These are phyloP conservation scores for Megacollybia platyphylla DNA, from an alignment of 1,284 basidiomycete species.

Conservation along the genomic window DNA sequence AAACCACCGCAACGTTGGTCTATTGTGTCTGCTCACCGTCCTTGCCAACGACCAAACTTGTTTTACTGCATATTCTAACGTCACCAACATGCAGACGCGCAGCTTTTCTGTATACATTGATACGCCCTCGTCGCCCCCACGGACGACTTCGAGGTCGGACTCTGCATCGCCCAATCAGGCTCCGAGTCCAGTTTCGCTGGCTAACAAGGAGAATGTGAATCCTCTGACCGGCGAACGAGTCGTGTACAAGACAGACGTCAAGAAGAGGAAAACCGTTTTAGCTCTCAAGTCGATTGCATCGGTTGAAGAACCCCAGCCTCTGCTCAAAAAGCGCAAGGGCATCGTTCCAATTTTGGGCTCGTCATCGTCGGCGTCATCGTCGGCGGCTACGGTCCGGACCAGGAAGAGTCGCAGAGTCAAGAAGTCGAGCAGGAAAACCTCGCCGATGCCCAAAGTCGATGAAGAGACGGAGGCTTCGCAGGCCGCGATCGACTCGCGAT, in stretches of 20 bases:
- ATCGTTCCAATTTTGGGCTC: background rate
- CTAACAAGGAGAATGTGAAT: conserved; percentile 68
- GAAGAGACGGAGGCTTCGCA: conserved; percentile 25
- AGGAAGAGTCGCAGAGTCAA: conserved; percentile 14
- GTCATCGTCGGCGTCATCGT: conserved; percentile 17
- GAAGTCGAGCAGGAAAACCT: conserved; percentile 24
- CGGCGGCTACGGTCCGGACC: conserved; percentile 6
- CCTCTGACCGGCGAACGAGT: conserved; percentile 56
- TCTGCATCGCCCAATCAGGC: conserved; percentile 8
- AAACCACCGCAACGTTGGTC: background rate
- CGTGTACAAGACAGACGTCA: conserved; percentile 24
- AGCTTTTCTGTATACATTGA: conserved; percentile 61
- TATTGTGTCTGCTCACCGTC: background rate
- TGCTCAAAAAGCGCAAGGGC: conserved; percentile 45
- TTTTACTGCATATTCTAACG: conserved; percentile 4
- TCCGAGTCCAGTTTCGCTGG: conserved; percentile 18
- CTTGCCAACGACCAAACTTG: conserved; percentile 4
- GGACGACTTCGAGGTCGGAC: conserved; percentile 6
- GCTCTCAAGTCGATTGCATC: conserved; percentile 35
- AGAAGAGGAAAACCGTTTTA: conserved; percentile 58
- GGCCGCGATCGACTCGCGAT: conserved; percentile 34
- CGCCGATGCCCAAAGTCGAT: conserved; percentile 29
- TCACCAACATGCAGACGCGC: conserved; percentile 33
- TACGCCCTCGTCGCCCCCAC: conserved; percentile 16
- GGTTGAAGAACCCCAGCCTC: conserved; percentile 19